A percentile compares a stretch with the other conserved stretches of the same genome.
Evolutionary conservation across 495 filamentous ascomycete species (phyloP).

Genomic region (Neurospora sp.): DNA sequence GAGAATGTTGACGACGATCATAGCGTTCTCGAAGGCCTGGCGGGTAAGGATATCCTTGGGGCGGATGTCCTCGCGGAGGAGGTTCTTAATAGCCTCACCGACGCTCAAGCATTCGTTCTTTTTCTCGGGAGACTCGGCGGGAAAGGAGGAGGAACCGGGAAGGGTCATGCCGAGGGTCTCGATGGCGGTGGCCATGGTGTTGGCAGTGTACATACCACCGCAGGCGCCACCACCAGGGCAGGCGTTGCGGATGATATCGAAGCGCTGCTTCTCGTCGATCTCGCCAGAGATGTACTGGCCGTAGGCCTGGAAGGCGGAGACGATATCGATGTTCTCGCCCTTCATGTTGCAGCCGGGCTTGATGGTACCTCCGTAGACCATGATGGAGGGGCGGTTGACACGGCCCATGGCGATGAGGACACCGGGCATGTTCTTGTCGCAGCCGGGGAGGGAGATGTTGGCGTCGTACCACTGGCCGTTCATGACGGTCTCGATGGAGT

Average conservation of each 20-base stretch:
- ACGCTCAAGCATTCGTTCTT: slow-evolving; percentile 74
- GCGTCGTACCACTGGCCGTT: slow-evolving; percentile 98
- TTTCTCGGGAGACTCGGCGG: slow-evolving; percentile 80
- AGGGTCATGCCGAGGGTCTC: slow-evolving; percentile 94
- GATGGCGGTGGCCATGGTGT: slow-evolving; percentile 97
- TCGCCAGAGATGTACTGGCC: slow-evolving; percentile 88
- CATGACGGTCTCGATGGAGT: slow-evolving; percentile 98
- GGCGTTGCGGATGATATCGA: slow-evolving; percentile 90
- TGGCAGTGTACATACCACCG: slow-evolving; percentile 98
- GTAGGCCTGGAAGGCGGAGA: slow-evolving; percentile 97
- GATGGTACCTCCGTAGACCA: slow-evolving; percentile 96
- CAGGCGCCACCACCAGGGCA: slow-evolving; percentile 91
- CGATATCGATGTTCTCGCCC: slow-evolving; percentile 80
- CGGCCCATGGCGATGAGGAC: slow-evolving; percentile 96
- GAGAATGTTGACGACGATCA: slow-evolving; percentile 89
- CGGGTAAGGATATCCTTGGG: slow-evolving; percentile 86
- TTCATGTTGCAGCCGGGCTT: slow-evolving; percentile 74
- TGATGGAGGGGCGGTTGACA: slow-evolving; percentile 83
- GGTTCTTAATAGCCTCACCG: slow-evolving; percentile 76
- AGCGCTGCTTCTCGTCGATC: slow-evolving; percentile 81
- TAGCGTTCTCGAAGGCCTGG: slow-evolving; percentile 90
- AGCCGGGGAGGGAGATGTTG: slow-evolving; percentile 96
- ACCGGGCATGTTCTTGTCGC: slow-evolving; percentile 99
- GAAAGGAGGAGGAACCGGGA: slow-evolving; percentile 85
- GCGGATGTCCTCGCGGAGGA: slow-evolving; percentile 79